These are phyloP conservation scores for Furculomyces boomerangus DNA, from an alignment of 371 early-diverging fungal genomes.

Conservation along the genomic window DNA sequence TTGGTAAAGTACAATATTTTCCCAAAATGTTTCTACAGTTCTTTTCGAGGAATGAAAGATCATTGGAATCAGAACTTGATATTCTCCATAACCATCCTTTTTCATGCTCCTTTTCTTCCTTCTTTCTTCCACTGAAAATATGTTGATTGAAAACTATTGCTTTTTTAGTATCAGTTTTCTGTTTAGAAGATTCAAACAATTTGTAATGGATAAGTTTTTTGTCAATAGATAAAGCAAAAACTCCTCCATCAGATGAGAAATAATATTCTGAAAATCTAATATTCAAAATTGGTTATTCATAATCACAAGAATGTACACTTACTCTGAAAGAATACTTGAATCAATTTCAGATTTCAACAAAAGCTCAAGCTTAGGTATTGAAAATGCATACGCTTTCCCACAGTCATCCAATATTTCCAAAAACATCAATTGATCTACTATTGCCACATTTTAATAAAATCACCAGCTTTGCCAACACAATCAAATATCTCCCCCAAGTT, in stretches of 20 bases:
- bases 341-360: not conserved
- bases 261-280: too few relatives aligned
- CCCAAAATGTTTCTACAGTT: not conserved
- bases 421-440: too few relatives aligned
- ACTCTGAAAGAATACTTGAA: not conserved
- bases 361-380: not conserved
- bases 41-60: not conserved
- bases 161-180: not conserved
- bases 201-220: not conserved
- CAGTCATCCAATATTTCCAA: too few relatives aligned
- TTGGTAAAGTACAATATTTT: not conserved
- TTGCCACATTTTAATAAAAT: too few relatives aligned
- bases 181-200: not conserved
- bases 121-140: not conserved
- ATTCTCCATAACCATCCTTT: not conserved
- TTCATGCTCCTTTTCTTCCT: not conserved
- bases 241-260: not conserved
- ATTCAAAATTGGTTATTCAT: too few relatives aligned
- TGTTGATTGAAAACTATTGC: not conserved
- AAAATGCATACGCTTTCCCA: not conserved
- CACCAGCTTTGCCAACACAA: too few relatives aligned
- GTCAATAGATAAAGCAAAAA: not conserved
- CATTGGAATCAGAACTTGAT: not conserved
- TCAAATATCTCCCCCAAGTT: too few relatives aligned
- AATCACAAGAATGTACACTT: not conserved